A percentile compares a stretch with the other conserved stretches of the same genome.
Conservation (phyloP, 2,329 filamentous ascomycete species). For the Paraphaeosphaeria minitans region DNA sequence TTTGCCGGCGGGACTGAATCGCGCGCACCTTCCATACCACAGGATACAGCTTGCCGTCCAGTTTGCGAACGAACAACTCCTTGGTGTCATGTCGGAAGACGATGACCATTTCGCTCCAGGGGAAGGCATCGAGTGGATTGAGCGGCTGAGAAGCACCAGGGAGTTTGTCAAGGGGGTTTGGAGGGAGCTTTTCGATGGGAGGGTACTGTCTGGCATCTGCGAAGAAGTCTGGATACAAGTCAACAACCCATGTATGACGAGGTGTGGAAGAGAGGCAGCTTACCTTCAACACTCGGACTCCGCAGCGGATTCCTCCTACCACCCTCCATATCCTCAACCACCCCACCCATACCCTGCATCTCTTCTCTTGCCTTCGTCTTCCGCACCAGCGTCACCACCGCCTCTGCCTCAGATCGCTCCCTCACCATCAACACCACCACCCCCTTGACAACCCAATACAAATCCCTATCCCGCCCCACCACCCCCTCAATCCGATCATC, state of each 20-base stretch:
- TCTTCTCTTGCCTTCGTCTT: background rate
- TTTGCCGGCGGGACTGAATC: background rate
- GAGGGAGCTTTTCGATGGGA: background rate
- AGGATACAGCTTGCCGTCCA: background rate
- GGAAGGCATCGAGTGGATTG: background rate
- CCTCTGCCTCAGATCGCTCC: background rate
- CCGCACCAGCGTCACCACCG: background rate
- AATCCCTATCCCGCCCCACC: background rate
- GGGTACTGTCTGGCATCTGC: background rate
- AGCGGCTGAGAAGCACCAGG: background rate
- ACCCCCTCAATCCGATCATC: background rate
- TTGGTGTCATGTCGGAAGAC: background rate
- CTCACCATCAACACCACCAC: background rate
- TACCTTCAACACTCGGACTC: conserved; percentile 2
- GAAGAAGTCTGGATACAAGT: background rate
- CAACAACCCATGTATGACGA: background rate
- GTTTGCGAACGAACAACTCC: background rate
- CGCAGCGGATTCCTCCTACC: background rate
- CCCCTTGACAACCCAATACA: background rate
- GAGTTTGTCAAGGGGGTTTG: background rate
- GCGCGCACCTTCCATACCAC: background rate
- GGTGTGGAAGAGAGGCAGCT: background rate
- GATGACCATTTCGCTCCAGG: background rate
- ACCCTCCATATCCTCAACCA: background rate
- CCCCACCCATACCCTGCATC: background rate